These are phyloP conservation scores for Suillus occidentalis DNA, from an alignment of 768 basidiomycete species.

Conservation along the genomic window DNA sequence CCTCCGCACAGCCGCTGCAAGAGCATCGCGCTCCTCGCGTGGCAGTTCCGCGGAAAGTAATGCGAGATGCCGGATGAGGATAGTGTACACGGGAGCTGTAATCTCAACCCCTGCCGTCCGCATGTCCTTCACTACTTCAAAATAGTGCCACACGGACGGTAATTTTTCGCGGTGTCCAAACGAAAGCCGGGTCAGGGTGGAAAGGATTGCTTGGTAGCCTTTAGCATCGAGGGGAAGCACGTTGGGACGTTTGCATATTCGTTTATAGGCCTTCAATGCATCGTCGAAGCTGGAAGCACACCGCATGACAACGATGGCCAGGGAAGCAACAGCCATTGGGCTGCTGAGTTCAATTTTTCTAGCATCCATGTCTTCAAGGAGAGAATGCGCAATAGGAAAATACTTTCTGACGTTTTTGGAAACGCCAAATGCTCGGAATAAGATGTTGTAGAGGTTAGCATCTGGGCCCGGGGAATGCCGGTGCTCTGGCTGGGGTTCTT, in stretches of 20 bases:
- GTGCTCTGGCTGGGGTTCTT: constrained; percentile 16
- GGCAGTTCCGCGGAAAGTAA: constrained; percentile 37
- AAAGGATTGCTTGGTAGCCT: constrained; percentile 64
- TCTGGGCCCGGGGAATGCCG: constrained; percentile 47
- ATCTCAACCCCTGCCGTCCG: constrained; percentile 57
- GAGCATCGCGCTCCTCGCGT: constrained; percentile 26
- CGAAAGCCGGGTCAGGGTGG: constrained; percentile 59
- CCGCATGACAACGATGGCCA: constrained; percentile 69
- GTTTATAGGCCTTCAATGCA: constrained; percentile 63
- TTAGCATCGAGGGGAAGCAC: constrained; percentile 46
- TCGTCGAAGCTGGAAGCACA: constrained; percentile 51
- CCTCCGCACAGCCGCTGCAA: constrained; percentile 55
- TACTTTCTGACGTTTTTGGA: constrained; percentile 50
- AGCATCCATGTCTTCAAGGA: constrained; percentile 67
- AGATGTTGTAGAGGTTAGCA: constrained; percentile 51
- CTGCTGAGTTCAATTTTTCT: constrained; percentile 47
- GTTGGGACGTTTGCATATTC: constrained; percentile 29
- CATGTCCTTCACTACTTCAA: constrained; percentile 83
- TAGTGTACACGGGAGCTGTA: constrained; percentile 62
- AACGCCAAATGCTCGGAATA: constrained; percentile 48
- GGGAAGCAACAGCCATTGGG: constrained; percentile 46
- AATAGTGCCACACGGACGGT: constrained; percentile 55
- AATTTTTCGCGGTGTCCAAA: constrained; percentile 41
- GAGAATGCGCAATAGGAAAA: constrained; percentile 43
- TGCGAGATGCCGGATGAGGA: constrained; percentile 59